Percentiles rank a stretch among this genome's conserved stretches.
These are phyloP conservation scores for Geranium rotundifolium DNA, from an alignment of 345 rosid species.

Conservation along the genomic window DNA sequence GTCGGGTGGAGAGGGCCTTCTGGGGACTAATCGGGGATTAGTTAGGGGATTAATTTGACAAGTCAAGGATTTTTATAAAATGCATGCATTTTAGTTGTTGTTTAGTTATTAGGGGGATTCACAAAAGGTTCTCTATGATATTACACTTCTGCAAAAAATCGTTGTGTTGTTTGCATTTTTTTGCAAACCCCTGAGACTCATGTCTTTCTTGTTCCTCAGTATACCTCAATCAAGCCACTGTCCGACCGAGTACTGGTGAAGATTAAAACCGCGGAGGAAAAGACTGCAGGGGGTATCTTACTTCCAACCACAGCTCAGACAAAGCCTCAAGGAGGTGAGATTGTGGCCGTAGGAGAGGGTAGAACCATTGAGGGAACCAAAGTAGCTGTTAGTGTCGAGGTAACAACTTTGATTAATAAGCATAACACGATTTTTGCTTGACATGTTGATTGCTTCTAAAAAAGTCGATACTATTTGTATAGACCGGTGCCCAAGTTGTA, in stretches of 20 bases:
- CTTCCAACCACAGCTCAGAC: slow-evolving; percentile 62
- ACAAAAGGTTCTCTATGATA: no score
- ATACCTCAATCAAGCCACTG: slow-evolving; percentile 62
- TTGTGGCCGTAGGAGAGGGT: slow-evolving; percentile 76
- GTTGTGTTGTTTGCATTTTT: no score
- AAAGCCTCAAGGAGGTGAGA: slow-evolving; percentile 76
- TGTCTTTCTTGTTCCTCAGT: slow-evolving; percentile 22
- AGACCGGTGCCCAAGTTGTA: slow-evolving; percentile 72
- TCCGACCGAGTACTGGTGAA: slow-evolving; percentile 73
- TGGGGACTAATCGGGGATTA: no score
- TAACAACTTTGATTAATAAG: slow-evolving; percentile 1
- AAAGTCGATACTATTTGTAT: slow-evolving; percentile 1
- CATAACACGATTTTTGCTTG: background rate
- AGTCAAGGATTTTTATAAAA: no score
- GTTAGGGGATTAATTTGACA: no score
- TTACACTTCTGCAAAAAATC: no score
- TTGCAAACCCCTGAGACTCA: background rate
- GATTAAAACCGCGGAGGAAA: slow-evolving; percentile 60
- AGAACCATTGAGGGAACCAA: slow-evolving; percentile 45
- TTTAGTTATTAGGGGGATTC: no score
- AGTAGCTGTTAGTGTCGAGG: slow-evolving; percentile 37
- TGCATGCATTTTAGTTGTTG: background rate
- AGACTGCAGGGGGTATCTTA: slow-evolving; percentile 62
- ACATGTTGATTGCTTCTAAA: background rate
- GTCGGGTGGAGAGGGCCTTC: no score